Percentiles rank a stretch among this genome's conserved stretches.
These are phyloP conservation scores for Triticum aestivum DNA, from an alignment of 176 grass and related monocot species.

Conservation along the genomic window IWGSC_CS_RefSeq_v2.1 NC_057809.1:171824549-171825048, in stretches of 20 bases:
- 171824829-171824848: neutral
- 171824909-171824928: too few relatives aligned
- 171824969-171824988: too few relatives aligned
- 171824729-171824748: neutral
- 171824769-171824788: conserved; percentile 6
- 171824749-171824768: neutral
- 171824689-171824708: conserved; percentile 64
- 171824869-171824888: too few relatives aligned
- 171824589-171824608: conserved; percentile 59
- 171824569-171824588: neutral
- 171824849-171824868: too few relatives aligned
- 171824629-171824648: conserved; percentile 86
- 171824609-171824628: conserved; percentile 57
- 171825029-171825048: too few relatives aligned
- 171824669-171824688: conserved; percentile 81
- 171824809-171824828: conserved; percentile 1
- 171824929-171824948: too few relatives aligned
- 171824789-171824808: neutral
- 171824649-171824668: conserved; percentile 62
- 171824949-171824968: too few relatives aligned
- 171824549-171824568: neutral
- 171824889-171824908: too few relatives aligned
- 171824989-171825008: too few relatives aligned
- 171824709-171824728: conserved; percentile 41
- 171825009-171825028: too few relatives aligned